phyloP scores from a whole-genome alignment of 768 basidiomycete species.

The Trametes villosa region DNA sequence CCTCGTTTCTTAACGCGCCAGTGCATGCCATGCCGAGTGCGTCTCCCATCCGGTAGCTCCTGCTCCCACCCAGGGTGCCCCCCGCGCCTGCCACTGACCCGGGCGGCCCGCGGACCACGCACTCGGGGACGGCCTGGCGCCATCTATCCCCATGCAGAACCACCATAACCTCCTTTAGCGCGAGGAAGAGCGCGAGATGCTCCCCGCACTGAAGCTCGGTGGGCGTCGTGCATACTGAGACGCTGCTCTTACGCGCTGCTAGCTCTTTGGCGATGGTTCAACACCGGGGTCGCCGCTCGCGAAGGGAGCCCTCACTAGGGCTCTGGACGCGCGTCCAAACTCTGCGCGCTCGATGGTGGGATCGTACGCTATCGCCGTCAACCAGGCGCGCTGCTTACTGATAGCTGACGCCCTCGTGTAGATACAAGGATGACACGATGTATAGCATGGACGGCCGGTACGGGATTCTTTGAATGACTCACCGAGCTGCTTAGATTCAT shows the following conservation, averaged over 20 bases:
- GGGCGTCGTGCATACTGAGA: too few relatives aligned
- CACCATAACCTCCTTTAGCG: conserved; percentile 59
- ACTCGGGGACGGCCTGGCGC: conserved; percentile 42
- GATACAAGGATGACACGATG: too few relatives aligned
- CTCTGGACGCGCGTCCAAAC: not conserved
- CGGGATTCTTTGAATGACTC: conserved; percentile 43
- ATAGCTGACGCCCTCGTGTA: too few relatives aligned
- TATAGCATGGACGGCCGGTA: too few relatives aligned
- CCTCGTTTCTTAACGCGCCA: too few relatives aligned
- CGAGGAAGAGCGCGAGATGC: conserved; percentile 65
- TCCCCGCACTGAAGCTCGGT: conserved; percentile 51
- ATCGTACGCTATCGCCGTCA: too few relatives aligned
- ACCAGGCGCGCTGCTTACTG: too few relatives aligned
- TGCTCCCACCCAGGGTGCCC: too few relatives aligned
- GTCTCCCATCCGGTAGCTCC: too few relatives aligned
- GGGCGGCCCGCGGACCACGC: conserved; percentile 46
- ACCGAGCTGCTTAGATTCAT: conserved; percentile 46
- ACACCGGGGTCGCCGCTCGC: conserved; percentile 46
- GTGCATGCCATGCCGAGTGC: not conserved
- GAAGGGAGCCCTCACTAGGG: conserved; percentile 33
- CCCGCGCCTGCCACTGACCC: too few relatives aligned
- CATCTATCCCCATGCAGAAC: conserved; percentile 70
- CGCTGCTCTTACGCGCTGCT: too few relatives aligned
- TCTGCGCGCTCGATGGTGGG: too few relatives aligned
- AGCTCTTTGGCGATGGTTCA: conserved; percentile 35